Conservation (phyloP, 1,284 basidiomycete species). For the Cutaneotrichosporon mucoides region DNA sequence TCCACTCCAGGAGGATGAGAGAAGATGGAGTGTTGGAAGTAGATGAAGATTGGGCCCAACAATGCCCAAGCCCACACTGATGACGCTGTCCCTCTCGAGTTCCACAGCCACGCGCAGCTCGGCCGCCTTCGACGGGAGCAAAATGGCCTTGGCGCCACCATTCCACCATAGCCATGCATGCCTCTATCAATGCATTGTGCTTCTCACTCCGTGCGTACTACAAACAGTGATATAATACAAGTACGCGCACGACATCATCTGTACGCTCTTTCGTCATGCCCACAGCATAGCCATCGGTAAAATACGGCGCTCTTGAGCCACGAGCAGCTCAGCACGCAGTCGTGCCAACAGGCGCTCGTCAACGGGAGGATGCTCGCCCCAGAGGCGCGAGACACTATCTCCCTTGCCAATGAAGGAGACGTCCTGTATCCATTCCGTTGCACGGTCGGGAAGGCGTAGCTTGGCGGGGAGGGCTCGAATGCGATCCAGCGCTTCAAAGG, state of each 20-base stretch:
- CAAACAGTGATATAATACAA: too few relatives aligned
- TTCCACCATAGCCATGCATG: too few relatives aligned
- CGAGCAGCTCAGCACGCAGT: constrained; percentile 3
- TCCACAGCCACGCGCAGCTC: too few relatives aligned
- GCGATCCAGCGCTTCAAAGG: neutral
- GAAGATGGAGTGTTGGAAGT: neutral
- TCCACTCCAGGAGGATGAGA: neutral
- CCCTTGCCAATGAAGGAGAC: neutral
- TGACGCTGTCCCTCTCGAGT: neutral
- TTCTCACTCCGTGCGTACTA: too few relatives aligned
- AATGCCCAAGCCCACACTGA: neutral
- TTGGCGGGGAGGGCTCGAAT: neutral
- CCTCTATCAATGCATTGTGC: too few relatives aligned
- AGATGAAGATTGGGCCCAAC: too few relatives aligned
- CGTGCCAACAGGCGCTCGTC: constrained; percentile 4
- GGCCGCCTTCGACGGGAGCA: too few relatives aligned
- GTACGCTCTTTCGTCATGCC: neutral
- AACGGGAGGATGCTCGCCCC: constrained; percentile 1
- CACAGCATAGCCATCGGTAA: neutral
- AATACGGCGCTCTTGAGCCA: constrained; percentile 1
- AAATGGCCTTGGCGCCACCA: too few relatives aligned
- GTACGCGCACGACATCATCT: too few relatives aligned
- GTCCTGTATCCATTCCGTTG: constrained; percentile 5
- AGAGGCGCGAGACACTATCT: constrained; percentile 1
- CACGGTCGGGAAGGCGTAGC: neutral